These are phyloP conservation scores for Ambrosia artemisiifolia DNA, from an alignment of 129 eudicot genomes.

Conservation along the genomic window DNA sequence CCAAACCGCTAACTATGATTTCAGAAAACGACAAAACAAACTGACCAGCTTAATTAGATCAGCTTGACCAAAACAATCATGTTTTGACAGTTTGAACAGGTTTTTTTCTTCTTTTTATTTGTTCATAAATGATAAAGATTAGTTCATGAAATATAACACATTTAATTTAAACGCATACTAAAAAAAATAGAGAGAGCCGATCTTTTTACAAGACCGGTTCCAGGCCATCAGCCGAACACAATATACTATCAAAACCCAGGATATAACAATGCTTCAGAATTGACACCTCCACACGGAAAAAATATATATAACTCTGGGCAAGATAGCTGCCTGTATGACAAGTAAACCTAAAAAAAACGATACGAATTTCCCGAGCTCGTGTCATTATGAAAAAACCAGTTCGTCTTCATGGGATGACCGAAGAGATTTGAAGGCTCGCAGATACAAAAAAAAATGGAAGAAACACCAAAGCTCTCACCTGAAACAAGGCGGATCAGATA, in stretches of 20 bases:
- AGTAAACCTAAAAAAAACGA: constrained; percentile 18
- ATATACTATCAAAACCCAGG: constrained; percentile 23
- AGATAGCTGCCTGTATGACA: constrained; percentile 26
- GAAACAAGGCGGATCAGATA: constrained; percentile 32
- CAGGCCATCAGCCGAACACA: neutral
- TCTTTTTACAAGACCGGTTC: no score
- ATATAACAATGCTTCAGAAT: constrained; percentile 2
- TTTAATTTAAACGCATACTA: no score
- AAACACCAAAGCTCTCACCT: constrained; percentile 9
- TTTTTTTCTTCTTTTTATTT: no score
- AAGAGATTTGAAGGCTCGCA: constrained; percentile 12
- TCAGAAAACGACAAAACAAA: no score
- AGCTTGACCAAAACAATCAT: no score
- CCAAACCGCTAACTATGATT: no score
- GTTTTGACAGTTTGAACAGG: no score
- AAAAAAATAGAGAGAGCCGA: no score
- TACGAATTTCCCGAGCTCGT: neutral
- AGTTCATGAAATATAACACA: no score
- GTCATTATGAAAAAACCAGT: constrained; percentile 26
- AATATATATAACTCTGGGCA: constrained; percentile 11
- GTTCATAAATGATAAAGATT: no score
- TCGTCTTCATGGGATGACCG: neutral
- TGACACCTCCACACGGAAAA: constrained; percentile 32
- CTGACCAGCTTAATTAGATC: no score
- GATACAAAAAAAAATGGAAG: constrained; percentile 7